Percentiles rank a stretch among this genome's conserved stretches.
Conservation (phyloP, 1,284 basidiomycete species). For the Coniophora puteana region DNA sequence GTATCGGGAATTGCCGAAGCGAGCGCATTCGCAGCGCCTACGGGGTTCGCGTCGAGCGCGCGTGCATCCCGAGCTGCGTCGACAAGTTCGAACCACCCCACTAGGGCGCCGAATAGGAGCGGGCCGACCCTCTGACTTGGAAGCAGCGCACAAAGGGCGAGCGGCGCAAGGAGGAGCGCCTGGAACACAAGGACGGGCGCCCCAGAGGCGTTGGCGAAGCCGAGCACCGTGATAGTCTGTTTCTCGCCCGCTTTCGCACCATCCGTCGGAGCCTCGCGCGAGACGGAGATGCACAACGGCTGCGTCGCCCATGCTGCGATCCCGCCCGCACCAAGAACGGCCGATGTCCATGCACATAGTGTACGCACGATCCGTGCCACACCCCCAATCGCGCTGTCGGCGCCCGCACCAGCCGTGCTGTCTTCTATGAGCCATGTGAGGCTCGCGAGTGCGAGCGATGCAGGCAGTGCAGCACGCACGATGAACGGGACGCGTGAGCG, state of each 20-base stretch:
- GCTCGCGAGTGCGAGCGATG: constrained; percentile 69
- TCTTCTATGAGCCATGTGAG: constrained; percentile 74
- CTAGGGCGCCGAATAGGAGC: constrained; percentile 57
- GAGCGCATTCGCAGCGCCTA: too few species aligned
- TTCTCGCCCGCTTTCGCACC: constrained; percentile 18
- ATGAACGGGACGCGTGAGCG: constrained; percentile 68
- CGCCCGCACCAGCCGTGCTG: too few species aligned
- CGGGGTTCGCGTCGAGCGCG: constrained; percentile 48
- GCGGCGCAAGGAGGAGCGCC: constrained; percentile 58
- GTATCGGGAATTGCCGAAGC: constrained; percentile 41
- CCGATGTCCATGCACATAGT: constrained; percentile 55
- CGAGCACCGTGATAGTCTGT: constrained; percentile 65
- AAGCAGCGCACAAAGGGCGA: constrained; percentile 67
- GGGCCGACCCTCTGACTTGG: constrained; percentile 79
- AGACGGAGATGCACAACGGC: constrained; percentile 71
- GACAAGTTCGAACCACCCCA: constrained; percentile 73
- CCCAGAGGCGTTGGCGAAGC: constrained; percentile 90
- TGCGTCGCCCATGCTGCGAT: constrained; percentile 64
- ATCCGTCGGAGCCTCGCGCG: constrained; percentile 18
- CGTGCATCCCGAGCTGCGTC: constrained; percentile 77
- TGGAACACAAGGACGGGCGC: constrained; percentile 85
- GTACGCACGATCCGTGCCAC: constrained; percentile 48
- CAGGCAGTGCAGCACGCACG: constrained; percentile 54
- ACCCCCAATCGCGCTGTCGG: constrained; percentile 52
- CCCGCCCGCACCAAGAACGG: constrained; percentile 48